These are phyloP conservation scores for Mortierella claussenii DNA, from an alignment of 192 early-diverging fungal species.

Conservation along the genomic window DNA sequence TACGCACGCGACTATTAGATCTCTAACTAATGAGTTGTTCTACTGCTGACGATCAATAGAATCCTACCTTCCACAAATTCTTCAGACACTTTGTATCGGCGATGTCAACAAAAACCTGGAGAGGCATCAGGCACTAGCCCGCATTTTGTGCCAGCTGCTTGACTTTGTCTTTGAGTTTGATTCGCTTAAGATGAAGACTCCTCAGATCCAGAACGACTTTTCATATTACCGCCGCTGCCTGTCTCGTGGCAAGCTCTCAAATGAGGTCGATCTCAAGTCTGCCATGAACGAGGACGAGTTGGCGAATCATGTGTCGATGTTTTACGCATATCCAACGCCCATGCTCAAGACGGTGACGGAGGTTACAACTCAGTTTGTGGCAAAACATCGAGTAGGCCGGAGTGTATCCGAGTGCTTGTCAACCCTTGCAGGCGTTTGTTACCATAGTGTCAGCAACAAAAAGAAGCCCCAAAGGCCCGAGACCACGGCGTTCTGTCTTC, in stretches of 20 bases:
- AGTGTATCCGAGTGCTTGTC: constrained; percentile 78
- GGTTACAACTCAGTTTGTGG: constrained; percentile 76
- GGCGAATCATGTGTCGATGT: constrained; percentile 95
- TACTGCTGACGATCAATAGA: constrained; percentile 52
- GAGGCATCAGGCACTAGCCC: constrained; percentile 81
- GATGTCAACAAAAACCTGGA: constrained; percentile 74
- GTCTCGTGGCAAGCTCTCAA: constrained; percentile 76
- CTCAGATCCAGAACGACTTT: constrained; percentile 96
- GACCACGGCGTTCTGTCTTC: constrained; percentile 79
- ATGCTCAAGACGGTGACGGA: constrained; percentile 92
- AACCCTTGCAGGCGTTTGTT: constrained; percentile 81
- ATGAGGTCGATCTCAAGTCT: constrained; percentile 69
- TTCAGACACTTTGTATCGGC: constrained; percentile 74
- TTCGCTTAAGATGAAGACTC: constrained; percentile 88
- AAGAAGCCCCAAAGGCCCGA: constrained; percentile 63
- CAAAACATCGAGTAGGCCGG: constrained; percentile 53
- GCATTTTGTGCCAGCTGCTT: constrained; percentile 84
- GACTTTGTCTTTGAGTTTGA: constrained; percentile 94
- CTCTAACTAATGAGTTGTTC: background rate
- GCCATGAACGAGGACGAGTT: constrained; percentile 83
- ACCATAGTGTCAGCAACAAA: constrained; percentile 80
- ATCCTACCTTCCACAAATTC: constrained; percentile 67
- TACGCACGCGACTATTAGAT: background rate
- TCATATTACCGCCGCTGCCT: constrained; percentile 95
- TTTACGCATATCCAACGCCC: constrained; percentile 95